A percentile compares a stretch with the other conserved stretches of the same genome.
Evolutionary conservation across 148 eudicot genomes (phyloP).

Genomic region (Talinum fruticosum): DNA sequence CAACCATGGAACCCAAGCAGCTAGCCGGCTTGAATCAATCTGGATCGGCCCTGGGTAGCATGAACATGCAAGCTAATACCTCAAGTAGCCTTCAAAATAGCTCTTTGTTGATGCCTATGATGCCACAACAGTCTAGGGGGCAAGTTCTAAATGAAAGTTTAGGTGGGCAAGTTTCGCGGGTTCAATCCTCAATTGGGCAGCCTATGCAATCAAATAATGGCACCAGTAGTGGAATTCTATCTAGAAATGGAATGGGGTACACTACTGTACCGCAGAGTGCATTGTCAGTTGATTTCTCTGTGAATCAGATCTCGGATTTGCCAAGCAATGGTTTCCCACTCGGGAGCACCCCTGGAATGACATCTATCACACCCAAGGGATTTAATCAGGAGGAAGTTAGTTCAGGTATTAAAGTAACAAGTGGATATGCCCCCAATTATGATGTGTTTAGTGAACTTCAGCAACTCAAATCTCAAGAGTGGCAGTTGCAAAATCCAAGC

Average conservation of each 20-base stretch:
- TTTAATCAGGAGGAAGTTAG: conserved; percentile 44
- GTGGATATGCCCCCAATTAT: conserved; percentile 51
- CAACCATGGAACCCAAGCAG: conserved; percentile 83
- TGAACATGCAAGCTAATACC: conserved; percentile 47
- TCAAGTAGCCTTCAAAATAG: conserved; percentile 37
- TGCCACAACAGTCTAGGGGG: conserved; percentile 48
- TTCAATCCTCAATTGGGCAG: conserved; percentile 40
- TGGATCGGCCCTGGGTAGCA: conserved; percentile 32
- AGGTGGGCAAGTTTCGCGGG: conserved; percentile 42
- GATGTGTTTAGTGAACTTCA: conserved; percentile 53
- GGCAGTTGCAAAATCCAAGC: conserved; percentile 52
- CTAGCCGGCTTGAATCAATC: conserved; percentile 56
- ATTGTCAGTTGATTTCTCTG: conserved; percentile 47
- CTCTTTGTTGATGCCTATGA: conserved; percentile 48
- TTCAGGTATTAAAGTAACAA: conserved; percentile 46
- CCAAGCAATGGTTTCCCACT: conserved; percentile 49
- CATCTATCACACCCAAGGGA: conserved; percentile 35
- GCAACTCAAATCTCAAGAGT: conserved; percentile 54
- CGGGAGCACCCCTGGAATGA: conserved; percentile 42
- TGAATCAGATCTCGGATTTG: conserved; percentile 37
- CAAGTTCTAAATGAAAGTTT: conserved; percentile 44
- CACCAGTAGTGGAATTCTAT: conserved; percentile 31
- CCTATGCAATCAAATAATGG: conserved; percentile 36
- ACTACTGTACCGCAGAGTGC: conserved; percentile 46
- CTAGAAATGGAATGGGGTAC: conserved; percentile 37